These are phyloP conservation scores for Strobilomyces confusus DNA, from an alignment of 768 basidiomycete species.

Conservation along the genomic window DNA sequence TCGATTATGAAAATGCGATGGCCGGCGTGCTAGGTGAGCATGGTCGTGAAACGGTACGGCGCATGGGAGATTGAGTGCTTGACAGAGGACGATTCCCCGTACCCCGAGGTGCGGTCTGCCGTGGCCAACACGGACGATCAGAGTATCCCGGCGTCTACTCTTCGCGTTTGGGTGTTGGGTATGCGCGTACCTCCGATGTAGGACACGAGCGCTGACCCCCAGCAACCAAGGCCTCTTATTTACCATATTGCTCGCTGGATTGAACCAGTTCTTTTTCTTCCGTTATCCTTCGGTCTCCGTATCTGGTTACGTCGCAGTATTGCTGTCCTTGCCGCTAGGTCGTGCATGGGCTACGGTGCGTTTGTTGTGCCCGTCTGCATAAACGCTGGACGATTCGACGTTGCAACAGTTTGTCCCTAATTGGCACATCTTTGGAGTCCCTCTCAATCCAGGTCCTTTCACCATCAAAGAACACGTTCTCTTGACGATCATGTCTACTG, in stretches of 20 bases:
- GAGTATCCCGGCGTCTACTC: constrained; percentile 52
- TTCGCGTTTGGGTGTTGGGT: constrained; percentile 62
- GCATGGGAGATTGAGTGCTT: constrained; percentile 11
- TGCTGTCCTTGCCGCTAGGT: constrained; percentile 68
- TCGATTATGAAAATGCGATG: constrained; percentile 23
- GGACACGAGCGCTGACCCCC: not conserved
- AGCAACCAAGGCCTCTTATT: constrained; percentile 34
- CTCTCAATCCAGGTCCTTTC: constrained; percentile 72
- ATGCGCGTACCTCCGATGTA: not conserved
- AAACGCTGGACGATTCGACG: not conserved
- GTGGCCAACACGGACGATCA: constrained; percentile 73
- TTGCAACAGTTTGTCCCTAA: constrained; percentile 43
- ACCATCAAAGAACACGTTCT: constrained; percentile 71
- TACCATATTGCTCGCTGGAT: constrained; percentile 60
- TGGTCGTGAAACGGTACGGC: not conserved
- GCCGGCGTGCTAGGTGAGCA: constrained; percentile 18
- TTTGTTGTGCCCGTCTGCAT: not conserved
- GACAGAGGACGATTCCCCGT: constrained; percentile 73
- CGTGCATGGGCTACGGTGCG: constrained; percentile 52
- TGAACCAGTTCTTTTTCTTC: constrained; percentile 79
- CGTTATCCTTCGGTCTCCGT: constrained; percentile 51
- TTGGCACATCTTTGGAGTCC: constrained; percentile 51
- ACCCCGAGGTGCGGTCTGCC: constrained; percentile 77
- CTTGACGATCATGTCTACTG: constrained; percentile 63
- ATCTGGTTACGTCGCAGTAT: constrained; percentile 57